phyloP scores from a whole-genome alignment of 306 rosid species.

The Trifolium pratense region DNA sequence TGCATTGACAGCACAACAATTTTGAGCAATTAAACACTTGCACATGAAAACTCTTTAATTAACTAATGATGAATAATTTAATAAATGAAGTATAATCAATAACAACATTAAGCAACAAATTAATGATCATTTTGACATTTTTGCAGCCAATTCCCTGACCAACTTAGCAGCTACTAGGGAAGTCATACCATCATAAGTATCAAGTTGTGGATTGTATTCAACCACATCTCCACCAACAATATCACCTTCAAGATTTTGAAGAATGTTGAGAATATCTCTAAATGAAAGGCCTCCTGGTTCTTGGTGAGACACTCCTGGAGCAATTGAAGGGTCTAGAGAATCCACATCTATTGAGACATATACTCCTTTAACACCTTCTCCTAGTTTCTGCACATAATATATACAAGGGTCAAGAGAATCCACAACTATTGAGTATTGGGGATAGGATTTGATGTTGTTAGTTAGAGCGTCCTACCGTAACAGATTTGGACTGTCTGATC shows the following conservation, averaged over 20 bases:
- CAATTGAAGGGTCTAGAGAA: conserved; percentile 80
- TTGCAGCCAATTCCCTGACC: conserved; percentile 79
- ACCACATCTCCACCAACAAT: conserved; percentile 82
- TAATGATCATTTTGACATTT: conserved; percentile 65
- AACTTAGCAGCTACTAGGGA: conserved; percentile 90
- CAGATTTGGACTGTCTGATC: no score
- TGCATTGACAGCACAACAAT: no score
- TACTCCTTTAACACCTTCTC: conserved; percentile 88
- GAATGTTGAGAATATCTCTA: conserved; percentile 73
- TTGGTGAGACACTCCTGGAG: conserved; percentile 88
- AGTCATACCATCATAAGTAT: conserved; percentile 76
- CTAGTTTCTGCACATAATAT: conserved; percentile 59
- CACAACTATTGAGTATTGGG: no score
- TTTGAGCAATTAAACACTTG: no score
- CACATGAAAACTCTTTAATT: no score
- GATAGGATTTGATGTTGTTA: no score
- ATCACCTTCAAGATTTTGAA: conserved; percentile 80
- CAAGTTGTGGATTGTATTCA: conserved; percentile 86
- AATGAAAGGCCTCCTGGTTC: conserved; percentile 95
- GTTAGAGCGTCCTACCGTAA: no score
- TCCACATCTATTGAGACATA: conserved; percentile 77
- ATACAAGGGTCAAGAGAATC: no score
- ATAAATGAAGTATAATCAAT: no score
- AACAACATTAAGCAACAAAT: neutral
- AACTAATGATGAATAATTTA: no score